Evolutionary conservation across 192 early-diverging fungal genomes (phyloP), one percentile per base, ranked within the genome.

Genomic region (Geosiphon pyriformis): DNA sequence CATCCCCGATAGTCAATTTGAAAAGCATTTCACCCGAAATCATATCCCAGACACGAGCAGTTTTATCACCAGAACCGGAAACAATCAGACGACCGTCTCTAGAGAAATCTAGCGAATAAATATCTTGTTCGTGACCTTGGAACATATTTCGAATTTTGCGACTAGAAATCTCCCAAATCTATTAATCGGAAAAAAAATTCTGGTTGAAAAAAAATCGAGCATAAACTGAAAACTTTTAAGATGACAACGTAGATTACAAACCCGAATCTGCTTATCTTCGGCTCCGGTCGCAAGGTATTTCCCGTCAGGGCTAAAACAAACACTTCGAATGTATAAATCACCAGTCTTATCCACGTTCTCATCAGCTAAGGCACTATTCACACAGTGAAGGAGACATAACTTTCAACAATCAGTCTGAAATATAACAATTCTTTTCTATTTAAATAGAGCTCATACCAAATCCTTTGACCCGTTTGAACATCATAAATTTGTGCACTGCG

Each of bases 251-350:
- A 30, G n/a, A 57, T 8, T 31, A 32, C 74, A 67, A 69, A 93
- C 84, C 37, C 96, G 85, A 64, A 98, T 92, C 64, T 93, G 86
- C 70, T 87, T 94, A 72, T 98, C 96, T 72, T 98, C 96, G 4
- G 94, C 94, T 37, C 96, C 96, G 4, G 96, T 96, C 18, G 94
- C 96, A 26, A 98, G 80, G 60, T 78, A 88, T 62, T 88, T 86
- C 52, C 88, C 88, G 68, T 96, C 94, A 15, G 96, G 94, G 68
- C 90, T 92, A 71, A 99, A 99, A 79, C 90, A 91, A 42, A 99
- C 94, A 4, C 90, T 92, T 23, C 96, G 88, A 73, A 99, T 94
- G 67, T 99, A 99, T 55, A 97, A 78, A 76, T 98, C 96, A 51
- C 83, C 81, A 65, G 86, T 83, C 78, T 86, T 86, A 32, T 85